Evolutionary conservation across 1,139 yeast genomes (phyloP), one percentile per base, ranked within the genome.

Genomic region (Yamadazyma kanchanaburiensis): DNA sequence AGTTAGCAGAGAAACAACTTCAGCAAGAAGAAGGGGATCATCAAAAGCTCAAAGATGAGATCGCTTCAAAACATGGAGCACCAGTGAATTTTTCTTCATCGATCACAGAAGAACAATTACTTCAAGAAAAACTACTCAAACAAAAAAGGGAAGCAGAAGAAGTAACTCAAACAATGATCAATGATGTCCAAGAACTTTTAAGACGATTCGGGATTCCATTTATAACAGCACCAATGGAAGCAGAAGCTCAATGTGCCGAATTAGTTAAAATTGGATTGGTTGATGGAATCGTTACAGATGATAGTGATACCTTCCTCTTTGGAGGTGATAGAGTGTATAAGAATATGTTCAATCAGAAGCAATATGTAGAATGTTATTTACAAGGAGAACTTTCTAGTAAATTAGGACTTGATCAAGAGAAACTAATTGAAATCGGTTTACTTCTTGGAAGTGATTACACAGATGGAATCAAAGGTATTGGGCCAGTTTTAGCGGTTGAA

Each of bases 191-290:
- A 54, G 95, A 87, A 38, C 63, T 94, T 23, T 63, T 94, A 5
- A 74, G 81, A 21, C 55, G 94, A 33, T 94, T 94, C 62, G 98
- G 98, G 1, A 83, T 91, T 8, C 98, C 98, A 0, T 91, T 77
- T 45, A 74, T 91, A 6, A 86, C 96, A 0, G 96, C 97, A 0
- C 97, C 97, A 0, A 87, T 86, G 87, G 98, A 91, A 57, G 98
- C 98, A 1, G 98, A 91, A 60, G 96, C 97, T 0, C 98, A 91
- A 49, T 91, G 98, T 58, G 96, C 96, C 0, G 86, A 80, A 42
- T 59, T 91, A 8, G 57, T 76, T 28, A 55, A 58, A 15, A 54
- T 87, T 12, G 75, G 74, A 0, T 64, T 91, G 15, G 96, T 91
- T 2, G 98, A 94, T 55, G 99, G 98, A 0, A 84, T 91, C 13